These are phyloP conservation scores for Populus tremula DNA, from an alignment of 345 rosid species.

Conservation along the genomic window DNA sequence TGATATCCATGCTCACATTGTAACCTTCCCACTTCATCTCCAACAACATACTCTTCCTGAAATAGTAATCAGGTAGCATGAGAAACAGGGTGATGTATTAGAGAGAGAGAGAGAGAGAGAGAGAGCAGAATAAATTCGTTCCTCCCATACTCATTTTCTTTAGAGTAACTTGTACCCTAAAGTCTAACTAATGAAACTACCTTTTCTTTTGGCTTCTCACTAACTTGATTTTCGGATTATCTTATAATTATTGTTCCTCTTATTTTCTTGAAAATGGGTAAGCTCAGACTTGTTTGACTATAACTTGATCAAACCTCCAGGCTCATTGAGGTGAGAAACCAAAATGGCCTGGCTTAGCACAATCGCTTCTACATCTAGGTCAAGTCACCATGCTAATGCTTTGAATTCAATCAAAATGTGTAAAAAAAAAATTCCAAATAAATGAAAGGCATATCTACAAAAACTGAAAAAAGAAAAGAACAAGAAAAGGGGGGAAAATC, in stretches of 20 bases:
- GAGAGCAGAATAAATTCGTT: not conserved
- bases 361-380: not conserved
- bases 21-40: conserved; percentile 78
- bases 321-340: too few relatives aligned
- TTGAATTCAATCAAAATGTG: not conserved
- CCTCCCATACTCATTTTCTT: not conserved
- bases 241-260: too few relatives aligned
- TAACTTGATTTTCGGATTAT: too few relatives aligned
- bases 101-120: not conserved
- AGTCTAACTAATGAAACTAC: not conserved
- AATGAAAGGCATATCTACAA: not conserved
- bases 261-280: not conserved
- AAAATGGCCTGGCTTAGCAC: not conserved
- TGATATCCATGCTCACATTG: conserved; percentile 78
- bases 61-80: conserved; percentile 7
- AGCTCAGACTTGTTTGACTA: not conserved
- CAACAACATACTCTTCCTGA: conserved; percentile 80
- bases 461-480: not conserved
- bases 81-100: not conserved
- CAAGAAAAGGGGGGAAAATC: not conserved
- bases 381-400: not conserved
- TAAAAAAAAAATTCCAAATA: not conserved
- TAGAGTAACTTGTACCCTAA: not conserved
- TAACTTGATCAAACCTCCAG: not conserved
- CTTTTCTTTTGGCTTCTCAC: not conserved